phyloP scores from a whole-genome alignment of 371 early-diverging fungal species.

The Circinella umbellata region DNA sequence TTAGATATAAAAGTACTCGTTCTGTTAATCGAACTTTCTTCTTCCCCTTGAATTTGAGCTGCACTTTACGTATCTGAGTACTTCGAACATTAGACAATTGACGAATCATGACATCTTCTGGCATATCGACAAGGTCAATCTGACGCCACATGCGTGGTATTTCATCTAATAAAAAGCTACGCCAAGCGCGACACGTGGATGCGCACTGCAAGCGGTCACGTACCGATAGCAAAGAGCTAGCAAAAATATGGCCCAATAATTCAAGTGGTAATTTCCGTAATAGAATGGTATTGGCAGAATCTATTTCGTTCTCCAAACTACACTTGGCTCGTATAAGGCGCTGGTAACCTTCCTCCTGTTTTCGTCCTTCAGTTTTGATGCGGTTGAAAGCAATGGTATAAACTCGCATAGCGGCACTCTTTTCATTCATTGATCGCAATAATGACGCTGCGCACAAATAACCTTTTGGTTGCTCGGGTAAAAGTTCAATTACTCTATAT shows the following conservation, averaged over 20 bases:
- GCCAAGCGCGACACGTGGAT: conserved; percentile 3
- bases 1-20: not conserved
- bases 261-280: conserved; percentile 1
- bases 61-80: conserved; percentile 1
- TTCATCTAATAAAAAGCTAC: not conserved
- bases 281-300: not conserved
- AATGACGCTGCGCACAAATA: not conserved
- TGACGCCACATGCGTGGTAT: conserved; percentile 3
- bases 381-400: not conserved
- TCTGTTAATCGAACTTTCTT: not conserved
- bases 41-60: not conserved
- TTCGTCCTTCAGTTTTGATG: not conserved
- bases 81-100: not conserved
- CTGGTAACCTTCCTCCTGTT: not conserved
- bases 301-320: not conserved
- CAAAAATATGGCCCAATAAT: not conserved
- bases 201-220: not conserved
- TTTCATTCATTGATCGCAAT: not conserved
- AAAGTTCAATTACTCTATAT: conserved; percentile 1
- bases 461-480: not conserved
- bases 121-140: not conserved
- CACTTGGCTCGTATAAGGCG: not conserved
- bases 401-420: not conserved
- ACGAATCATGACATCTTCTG: not conserved
- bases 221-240: not conserved